Percentiles rank a stretch among this genome's conserved stretches.
Conservation (phyloP, 2,329 filamentous ascomycete species). For the Capronia epimyces region DNA sequence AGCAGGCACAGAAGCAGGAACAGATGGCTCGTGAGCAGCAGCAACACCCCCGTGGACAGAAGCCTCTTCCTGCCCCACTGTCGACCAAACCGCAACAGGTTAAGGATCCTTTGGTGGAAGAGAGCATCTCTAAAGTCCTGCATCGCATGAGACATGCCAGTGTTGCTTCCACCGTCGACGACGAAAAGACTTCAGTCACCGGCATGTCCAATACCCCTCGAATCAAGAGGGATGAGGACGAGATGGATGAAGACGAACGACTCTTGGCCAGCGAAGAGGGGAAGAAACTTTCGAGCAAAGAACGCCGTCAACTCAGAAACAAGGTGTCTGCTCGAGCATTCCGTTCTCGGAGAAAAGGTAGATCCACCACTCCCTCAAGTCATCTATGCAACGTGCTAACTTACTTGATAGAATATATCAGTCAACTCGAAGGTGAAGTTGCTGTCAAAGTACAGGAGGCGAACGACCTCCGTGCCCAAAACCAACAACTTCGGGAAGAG, state of each 20-base stretch:
- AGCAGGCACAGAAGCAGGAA: constrained; percentile 55
- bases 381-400: constrained; percentile 45
- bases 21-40: constrained; percentile 54
- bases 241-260: constrained; percentile 97
- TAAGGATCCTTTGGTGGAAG: constrained; percentile 70
- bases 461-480: constrained; percentile 72
- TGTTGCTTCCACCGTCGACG: constrained; percentile 50
- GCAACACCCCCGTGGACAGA: constrained; percentile 29
- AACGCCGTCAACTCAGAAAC: constrained; percentile 93
- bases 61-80: constrained; percentile 27
- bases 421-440: constrained; percentile 85
- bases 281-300: constrained; percentile 98
- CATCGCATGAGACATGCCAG: constrained; percentile 83
- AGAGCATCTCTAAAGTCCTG: constrained; percentile 87
- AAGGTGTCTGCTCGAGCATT: constrained; percentile 98
- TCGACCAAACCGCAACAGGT: constrained; percentile 35
- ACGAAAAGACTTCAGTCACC: constrained; percentile 42
- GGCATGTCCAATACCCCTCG: constrained; percentile 51
- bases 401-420: constrained; percentile 76
- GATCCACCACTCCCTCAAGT: constrained; percentile 29
- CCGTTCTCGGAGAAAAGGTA: constrained; percentile 96
- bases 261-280: constrained; percentile 93
- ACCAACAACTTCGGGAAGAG: constrained; percentile 75
- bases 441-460: constrained; percentile 77
- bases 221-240: constrained; percentile 87